A percentile compares a stretch with the other conserved stretches of the same genome.
Evolutionary conservation across 2,329 filamentous ascomycete species (phyloP).

Genomic region (Stylonectria norvegica): DNA sequence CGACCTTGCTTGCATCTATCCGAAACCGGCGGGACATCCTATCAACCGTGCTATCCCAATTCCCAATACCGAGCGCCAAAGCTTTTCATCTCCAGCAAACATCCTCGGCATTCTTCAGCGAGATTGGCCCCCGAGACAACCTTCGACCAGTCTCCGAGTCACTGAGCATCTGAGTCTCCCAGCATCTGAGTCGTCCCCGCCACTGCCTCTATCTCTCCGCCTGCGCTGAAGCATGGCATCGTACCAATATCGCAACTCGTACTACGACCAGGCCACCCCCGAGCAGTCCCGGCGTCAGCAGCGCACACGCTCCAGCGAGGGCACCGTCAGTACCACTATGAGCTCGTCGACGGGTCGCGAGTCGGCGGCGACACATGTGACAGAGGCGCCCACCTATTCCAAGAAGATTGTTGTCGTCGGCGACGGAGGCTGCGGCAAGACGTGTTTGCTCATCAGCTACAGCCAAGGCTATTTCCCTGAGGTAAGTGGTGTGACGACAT

Average conservation of each 20-base stretch:
- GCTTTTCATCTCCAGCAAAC: constrained; percentile 3
- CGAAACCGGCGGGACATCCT: too few relatives aligned
- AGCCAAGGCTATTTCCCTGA: constrained; percentile 98
- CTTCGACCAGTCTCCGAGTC: neutral
- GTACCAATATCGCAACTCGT: constrained; percentile 52
- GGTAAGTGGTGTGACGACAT: constrained; percentile 54
- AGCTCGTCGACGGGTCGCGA: constrained; percentile 72
- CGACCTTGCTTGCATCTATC: too few relatives aligned
- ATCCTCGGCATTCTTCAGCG: constrained; percentile 12
- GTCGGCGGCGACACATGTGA: constrained; percentile 79
- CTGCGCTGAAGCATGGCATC: constrained; percentile 46
- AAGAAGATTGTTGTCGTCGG: constrained; percentile 99
- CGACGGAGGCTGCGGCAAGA: constrained; percentile 97
- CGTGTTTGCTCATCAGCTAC: constrained; percentile 96
- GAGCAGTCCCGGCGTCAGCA: constrained; percentile 44
- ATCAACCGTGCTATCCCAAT: neutral
- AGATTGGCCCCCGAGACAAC: constrained; percentile 7
- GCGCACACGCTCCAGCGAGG: constrained; percentile 73
- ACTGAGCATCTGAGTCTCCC: too few relatives aligned
- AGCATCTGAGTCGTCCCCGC: constrained; percentile 17
- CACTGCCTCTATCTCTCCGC: constrained; percentile 11
- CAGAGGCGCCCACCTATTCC: constrained; percentile 87
- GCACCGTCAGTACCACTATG: constrained; percentile 81
- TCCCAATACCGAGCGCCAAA: neutral
- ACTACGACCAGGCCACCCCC: constrained; percentile 42